These are phyloP conservation scores for Myxozyma geophila DNA, from an alignment of 805 yeast species.

Conservation along the genomic window DNA sequence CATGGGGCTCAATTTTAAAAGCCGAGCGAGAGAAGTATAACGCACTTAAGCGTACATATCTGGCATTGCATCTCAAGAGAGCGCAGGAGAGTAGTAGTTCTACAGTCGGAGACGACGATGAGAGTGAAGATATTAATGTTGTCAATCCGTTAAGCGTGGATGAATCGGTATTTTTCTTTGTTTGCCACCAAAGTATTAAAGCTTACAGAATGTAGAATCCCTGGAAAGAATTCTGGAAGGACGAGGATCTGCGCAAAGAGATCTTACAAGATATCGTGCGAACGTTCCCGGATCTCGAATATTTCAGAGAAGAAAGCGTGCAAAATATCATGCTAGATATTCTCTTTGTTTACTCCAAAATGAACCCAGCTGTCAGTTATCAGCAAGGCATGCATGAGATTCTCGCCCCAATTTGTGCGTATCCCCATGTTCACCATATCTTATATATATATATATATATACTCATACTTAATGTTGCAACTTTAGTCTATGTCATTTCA, in stretches of 20 bases:
- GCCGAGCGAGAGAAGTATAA: constrained; percentile 28
- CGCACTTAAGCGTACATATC: constrained; percentile 22
- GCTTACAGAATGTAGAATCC: constrained; percentile 26
- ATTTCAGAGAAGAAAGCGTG: constrained; percentile 40
- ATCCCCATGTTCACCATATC: neutral
- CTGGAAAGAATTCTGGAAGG: constrained; percentile 35
- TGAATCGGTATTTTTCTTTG: constrained; percentile 22
- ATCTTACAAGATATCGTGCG: constrained; percentile 45
- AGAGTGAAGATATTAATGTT: constrained; percentile 27
- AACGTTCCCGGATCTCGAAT: constrained; percentile 45
- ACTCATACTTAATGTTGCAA: neutral
- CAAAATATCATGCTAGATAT: constrained; percentile 47
- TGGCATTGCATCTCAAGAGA: constrained; percentile 19
- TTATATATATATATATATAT: neutral
- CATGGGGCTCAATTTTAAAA: constrained; percentile 26
- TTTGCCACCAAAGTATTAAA: neutral
- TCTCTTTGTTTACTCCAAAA: constrained; percentile 54
- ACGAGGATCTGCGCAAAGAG: constrained; percentile 35
- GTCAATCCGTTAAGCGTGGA: constrained; percentile 34
- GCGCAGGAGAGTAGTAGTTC: constrained; percentile 15
- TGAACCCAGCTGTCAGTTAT: constrained; percentile 54
- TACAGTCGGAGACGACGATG: constrained; percentile 2
- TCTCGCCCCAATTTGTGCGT: constrained; percentile 52
- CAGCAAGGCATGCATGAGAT: constrained; percentile 63
- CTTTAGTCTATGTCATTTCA: constrained; percentile 20